Conservation (phyloP, 768 basidiomycete genomes). For the Cystofilobasidium macerans region DNA sequence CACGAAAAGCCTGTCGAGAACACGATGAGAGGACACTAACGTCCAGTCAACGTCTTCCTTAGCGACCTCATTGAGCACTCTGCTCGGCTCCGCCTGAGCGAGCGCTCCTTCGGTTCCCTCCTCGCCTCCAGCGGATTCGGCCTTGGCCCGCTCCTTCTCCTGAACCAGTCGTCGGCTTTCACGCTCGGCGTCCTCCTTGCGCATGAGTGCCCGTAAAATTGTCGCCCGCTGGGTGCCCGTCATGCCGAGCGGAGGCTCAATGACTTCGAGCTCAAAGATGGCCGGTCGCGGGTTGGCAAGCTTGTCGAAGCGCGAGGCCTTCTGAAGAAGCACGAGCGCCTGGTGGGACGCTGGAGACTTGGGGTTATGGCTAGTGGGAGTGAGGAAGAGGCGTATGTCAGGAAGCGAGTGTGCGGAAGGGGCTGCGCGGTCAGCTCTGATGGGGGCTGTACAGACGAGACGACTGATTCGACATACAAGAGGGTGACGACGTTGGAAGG, state of each 20-base stretch:
- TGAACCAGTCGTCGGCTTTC: too few relatives aligned
- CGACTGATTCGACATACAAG: too few relatives aligned
- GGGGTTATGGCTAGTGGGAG: conserved; percentile 20
- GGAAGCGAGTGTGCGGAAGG: too few relatives aligned
- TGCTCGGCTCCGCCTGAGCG: background rate
- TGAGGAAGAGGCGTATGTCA: background rate
- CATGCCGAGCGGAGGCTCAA: conserved; percentile 22
- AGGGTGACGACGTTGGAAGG: too few relatives aligned
- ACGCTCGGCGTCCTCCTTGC: background rate
- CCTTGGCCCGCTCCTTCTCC: conserved; percentile 1
- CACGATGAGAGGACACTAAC: background rate
- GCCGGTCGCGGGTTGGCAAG: conserved; percentile 13
- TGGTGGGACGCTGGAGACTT: conserved; percentile 5
- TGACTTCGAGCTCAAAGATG: conserved; percentile 21
- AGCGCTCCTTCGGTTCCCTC: too few relatives aligned
- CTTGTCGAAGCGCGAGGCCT: conserved; percentile 16
- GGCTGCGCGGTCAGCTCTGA: too few relatives aligned
- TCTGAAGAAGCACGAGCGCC: conserved; percentile 14
- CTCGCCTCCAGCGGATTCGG: background rate
- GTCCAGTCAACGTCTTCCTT: conserved; percentile 9
- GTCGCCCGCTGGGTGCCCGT: conserved; percentile 16
- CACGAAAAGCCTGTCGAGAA: background rate
- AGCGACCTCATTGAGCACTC: background rate
- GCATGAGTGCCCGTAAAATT: background rate
- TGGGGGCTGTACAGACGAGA: too few relatives aligned